Base-by-base conservation (phyloP, 192 early-diverging fungal species). In the Cladochytrium replicatum region DNA sequence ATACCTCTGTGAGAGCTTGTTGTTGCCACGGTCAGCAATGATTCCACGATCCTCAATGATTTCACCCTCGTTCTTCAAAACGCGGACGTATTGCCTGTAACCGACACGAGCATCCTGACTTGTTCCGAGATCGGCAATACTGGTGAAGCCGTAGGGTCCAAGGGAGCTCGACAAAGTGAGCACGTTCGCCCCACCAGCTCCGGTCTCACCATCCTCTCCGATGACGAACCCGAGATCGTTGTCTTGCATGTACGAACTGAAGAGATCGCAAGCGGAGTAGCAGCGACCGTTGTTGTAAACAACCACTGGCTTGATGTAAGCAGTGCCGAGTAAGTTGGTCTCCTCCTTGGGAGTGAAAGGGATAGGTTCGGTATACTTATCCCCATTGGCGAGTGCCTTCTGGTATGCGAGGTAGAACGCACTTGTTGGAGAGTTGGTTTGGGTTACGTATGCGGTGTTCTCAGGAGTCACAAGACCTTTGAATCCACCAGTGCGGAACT, bases 131-230 rank as follows among this genome's bases (percentile, higher is more conserved):
- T 32, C 19, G 29, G 29, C 31, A n/a, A 13, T 46, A 3, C 37
- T 27, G 3, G 13, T 29, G 30, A 11, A 22, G 27, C 22, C 25
- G 7, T 15, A 8, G n/a, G 6, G 5, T 5, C 8, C 19, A 6
- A 57, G 32, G 37, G 47, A 40, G 47, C 42, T 50, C 29, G 24
- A 57, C 39, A n/a, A n/a, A 2, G 29, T 32, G 24, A 57, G 21
- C 32, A 59, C 54, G 43, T 58, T 63, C 19, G 60, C 60, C 43
- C 55, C 60, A 22, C 60, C 60, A 25, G 44, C 60, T 25, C 60
- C 60, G 37, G 60, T 63, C n/a, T 29, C 24, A 11, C 17, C 25
- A 43, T 63, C 60, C 41, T 63, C 57, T 15, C 60, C 60, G 52
- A 58, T 52, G 28, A 63, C 32, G 30, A 39, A 9, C 29, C 13